These are phyloP conservation scores for Colletotrichum endophyticum DNA, from an alignment of 2,329 filamentous ascomycete genomes.

Conservation along the genomic window DNA sequence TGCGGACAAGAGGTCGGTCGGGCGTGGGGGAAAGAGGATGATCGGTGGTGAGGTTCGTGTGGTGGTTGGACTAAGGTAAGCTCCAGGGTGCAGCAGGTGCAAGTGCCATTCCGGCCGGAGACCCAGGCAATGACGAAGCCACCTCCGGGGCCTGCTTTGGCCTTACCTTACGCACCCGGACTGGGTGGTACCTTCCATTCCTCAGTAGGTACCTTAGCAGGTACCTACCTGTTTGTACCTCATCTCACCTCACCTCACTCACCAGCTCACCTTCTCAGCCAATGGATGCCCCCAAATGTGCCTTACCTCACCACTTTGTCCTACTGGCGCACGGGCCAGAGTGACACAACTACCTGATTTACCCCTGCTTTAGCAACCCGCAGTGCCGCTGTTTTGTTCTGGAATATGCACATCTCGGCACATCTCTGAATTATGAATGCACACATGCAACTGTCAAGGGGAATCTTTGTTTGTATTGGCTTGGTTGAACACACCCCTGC, in stretches of 20 bases:
- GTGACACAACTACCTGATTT: constrained; percentile 7
- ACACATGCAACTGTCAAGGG: neutral
- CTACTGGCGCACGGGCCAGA: neutral
- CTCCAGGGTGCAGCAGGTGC: constrained; percentile 16
- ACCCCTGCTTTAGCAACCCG: constrained; percentile 19
- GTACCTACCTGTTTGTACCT: neutral
- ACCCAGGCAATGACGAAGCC: constrained; percentile 20
- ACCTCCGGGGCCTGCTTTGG: constrained; percentile 1
- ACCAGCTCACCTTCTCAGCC: neutral
- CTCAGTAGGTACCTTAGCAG: neutral
- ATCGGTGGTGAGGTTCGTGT: neutral
- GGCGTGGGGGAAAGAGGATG: constrained; percentile 8
- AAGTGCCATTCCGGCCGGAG: constrained; percentile 13
- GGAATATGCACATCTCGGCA: constrained; percentile 7
- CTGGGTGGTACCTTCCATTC: neutral
- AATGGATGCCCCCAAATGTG: neutral
- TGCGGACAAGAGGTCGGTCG: neutral
- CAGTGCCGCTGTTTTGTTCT: neutral
- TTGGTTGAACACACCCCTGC: neutral
- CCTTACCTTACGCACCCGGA: constrained; percentile 4
- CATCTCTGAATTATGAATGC: constrained; percentile 1
- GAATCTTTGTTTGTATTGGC: neutral
- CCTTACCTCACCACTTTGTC: neutral
- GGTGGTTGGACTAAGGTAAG: constrained; percentile 18
- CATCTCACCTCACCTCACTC: neutral